A percentile compares a stretch with the other conserved stretches of the same genome.
Evolutionary conservation across 768 basidiomycete genomes (phyloP).

Genomic region (Podaxis sp.): DNA sequence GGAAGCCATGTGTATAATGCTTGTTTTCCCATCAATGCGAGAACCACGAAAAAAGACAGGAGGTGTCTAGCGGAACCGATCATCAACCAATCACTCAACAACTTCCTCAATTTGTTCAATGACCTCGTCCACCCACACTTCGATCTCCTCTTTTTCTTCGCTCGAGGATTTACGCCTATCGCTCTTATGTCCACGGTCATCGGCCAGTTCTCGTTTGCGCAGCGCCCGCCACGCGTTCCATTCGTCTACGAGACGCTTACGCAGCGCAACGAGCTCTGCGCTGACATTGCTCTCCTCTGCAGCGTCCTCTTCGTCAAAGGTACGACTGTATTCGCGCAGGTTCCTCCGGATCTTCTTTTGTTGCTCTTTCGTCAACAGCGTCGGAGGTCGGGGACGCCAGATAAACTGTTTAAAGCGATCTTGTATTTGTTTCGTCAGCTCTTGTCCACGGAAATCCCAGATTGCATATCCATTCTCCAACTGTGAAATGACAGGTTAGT

Average conservation of each 20-base stretch:
- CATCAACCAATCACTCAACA: conserved; percentile 34
- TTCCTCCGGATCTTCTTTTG: conserved; percentile 85
- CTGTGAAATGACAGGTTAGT: conserved; percentile 33
- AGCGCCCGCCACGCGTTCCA: conserved; percentile 96
- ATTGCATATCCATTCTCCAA: conserved; percentile 95
- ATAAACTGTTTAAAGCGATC: conserved; percentile 99
- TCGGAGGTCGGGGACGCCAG: conserved; percentile 94
- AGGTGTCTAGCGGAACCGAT: conserved; percentile 7
- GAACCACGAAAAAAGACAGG: conserved; percentile 8
- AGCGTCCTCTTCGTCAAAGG: conserved; percentile 96
- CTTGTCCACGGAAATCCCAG: conserved; percentile 98
- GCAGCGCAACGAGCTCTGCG: conserved; percentile 85
- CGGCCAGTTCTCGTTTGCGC: conserved; percentile 62
- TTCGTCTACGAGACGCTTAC: conserved; percentile 92
- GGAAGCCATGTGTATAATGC: conserved; percentile 10
- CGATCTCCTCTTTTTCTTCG: conserved; percentile 80
- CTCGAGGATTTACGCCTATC: conserved; percentile 30
- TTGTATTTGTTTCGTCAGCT: conserved; percentile 80
- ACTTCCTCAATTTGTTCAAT: conserved; percentile 89
- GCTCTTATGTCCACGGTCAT: conserved; percentile 37
- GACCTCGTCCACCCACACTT: conserved; percentile 92
- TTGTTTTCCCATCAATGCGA: conserved; percentile 13
- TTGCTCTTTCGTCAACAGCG: conserved; percentile 81
- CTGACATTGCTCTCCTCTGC: conserved; percentile 92
- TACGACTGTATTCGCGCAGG: conserved; percentile 84